Evolutionary conservation across 2,329 filamentous ascomycete species (phyloP).

Genomic region (Fusarium clavum): DNA sequence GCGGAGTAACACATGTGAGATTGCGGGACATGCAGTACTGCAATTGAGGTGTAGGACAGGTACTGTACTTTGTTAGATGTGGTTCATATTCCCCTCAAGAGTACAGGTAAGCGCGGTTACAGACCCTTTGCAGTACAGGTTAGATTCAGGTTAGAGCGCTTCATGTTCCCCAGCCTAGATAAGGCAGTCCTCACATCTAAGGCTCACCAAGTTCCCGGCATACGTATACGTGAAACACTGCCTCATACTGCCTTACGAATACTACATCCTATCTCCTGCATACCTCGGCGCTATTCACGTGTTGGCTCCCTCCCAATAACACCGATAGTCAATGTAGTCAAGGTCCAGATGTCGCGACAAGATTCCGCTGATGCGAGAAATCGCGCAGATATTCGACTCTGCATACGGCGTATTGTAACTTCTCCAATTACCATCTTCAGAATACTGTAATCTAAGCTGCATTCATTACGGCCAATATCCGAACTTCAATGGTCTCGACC

Average conservation of each 20-base stretch:
- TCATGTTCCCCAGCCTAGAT: not conserved
- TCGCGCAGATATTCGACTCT: slow-evolving; percentile 16
- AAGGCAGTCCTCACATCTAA: not conserved
- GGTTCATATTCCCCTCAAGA: not conserved
- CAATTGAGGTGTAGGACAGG: not conserved
- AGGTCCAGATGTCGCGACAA: slow-evolving; percentile 9
- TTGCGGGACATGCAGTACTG: not conserved
- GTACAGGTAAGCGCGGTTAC: not conserved
- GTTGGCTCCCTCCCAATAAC: not conserved
- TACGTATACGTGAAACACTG: not conserved
- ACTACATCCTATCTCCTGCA: not conserved
- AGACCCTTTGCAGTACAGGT: not conserved
- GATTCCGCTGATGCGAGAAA: slow-evolving; percentile 12
- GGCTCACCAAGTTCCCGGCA: not conserved
- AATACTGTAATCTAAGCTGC: not conserved
- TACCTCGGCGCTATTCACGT: slow-evolving; percentile 13
- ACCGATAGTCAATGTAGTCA: not conserved
- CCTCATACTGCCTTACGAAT: slow-evolving; percentile 3
- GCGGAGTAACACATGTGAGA: slow-evolving; percentile 12
- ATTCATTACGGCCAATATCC: not conserved
- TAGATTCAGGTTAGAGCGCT: not conserved
- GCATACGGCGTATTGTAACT: not conserved
- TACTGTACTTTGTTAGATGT: not conserved
- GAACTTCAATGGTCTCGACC: not conserved
- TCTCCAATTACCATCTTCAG: not conserved